Evolutionary conservation across 176 grass and related monocot species (phyloP).

Genomic region (Neostapfia colusana): DNA sequence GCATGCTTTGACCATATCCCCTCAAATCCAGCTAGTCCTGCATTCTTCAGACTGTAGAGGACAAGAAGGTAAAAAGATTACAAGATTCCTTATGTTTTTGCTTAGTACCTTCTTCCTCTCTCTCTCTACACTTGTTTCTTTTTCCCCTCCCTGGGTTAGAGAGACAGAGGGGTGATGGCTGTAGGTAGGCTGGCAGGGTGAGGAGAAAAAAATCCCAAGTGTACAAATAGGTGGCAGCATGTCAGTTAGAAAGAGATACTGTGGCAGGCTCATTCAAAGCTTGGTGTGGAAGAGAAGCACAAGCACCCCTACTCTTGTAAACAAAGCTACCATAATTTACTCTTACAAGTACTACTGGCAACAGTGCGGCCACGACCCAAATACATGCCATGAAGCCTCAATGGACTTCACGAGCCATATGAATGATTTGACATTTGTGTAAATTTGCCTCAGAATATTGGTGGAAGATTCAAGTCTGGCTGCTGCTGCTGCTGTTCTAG

Average conservation of each 20-base stretch:
- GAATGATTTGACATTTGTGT: not conserved
- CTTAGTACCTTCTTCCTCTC: conserved; percentile 16
- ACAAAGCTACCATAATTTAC: conserved; percentile 49
- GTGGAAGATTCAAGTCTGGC: not conserved
- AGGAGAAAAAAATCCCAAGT: conserved; percentile 43
- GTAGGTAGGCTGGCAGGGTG: conserved; percentile 56
- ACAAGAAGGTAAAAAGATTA: conserved; percentile 84
- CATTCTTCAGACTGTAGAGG: conserved; percentile 60
- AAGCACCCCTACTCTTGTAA: conserved; percentile 37
- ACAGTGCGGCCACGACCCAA: conserved; percentile 26
- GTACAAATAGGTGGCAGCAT: conserved; percentile 62
- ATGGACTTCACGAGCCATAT: not conserved
- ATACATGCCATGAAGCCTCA: not conserved
- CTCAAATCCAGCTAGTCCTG: conserved; percentile 66
- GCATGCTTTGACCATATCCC: conserved; percentile 73
- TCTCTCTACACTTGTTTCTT: no score
- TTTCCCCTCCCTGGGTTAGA: not conserved
- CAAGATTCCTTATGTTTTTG: conserved; percentile 81
- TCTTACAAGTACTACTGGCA: conserved; percentile 40
- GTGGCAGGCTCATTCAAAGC: conserved; percentile 61
- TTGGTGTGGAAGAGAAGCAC: conserved; percentile 98
- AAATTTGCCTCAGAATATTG: not conserved
- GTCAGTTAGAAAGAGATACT: conserved; percentile 69
- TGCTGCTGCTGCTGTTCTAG: not conserved
- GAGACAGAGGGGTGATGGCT: conserved; percentile 38